A percentile compares a stretch with the other conserved stretches of the same genome.
phyloP scores from a whole-genome alignment of 2,329 filamentous ascomycete species.

The Cordyceps tenuipes region DNA sequence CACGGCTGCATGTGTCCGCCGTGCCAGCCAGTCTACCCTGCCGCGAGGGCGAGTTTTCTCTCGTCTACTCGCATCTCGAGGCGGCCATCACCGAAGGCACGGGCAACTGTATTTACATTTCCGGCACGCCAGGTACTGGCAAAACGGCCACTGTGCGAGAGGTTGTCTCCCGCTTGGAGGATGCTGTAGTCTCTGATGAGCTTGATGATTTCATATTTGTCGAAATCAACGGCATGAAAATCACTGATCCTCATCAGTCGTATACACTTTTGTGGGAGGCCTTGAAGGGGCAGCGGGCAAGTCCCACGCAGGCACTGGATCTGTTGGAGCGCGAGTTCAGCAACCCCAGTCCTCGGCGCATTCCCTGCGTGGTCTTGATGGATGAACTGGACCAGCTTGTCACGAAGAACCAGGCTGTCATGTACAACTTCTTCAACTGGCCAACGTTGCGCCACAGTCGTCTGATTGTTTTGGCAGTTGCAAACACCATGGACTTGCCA shows the following conservation, averaged over 20 bases:
- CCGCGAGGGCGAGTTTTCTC: constrained; percentile 81
- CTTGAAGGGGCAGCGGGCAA: constrained; percentile 84
- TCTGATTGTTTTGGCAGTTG: constrained; percentile 91
- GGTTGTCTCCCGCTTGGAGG: constrained; percentile 80
- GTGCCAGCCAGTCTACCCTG: constrained; percentile 86
- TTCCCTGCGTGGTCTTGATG: constrained; percentile 96
- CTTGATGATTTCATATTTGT: constrained; percentile 98
- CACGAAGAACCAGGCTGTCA: constrained; percentile 97
- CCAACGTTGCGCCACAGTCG: constrained; percentile 83
- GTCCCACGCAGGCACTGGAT: constrained; percentile 82
- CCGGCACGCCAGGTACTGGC: constrained; percentile 93
- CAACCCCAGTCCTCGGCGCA: constrained; percentile 78
- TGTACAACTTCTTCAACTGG: constrained; percentile 99
- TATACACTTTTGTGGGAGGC: constrained; percentile 96
- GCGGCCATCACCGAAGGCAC: constrained; percentile 89
- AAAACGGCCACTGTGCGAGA: constrained; percentile 97
- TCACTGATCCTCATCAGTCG: constrained; percentile 93
- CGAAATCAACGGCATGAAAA: constrained; percentile 99
- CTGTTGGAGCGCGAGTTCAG: constrained; percentile 88
- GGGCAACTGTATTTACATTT: constrained; percentile 97
- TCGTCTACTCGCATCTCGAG: constrained; percentile 89
- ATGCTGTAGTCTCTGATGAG: constrained; percentile 81
- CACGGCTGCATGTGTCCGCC: constrained; percentile 83
- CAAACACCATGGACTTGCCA: constrained; percentile 97
- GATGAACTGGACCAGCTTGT: constrained; percentile 97